phyloP scores from a whole-genome alignment of 2,329 filamentous ascomycete genomes.

The Cladophialophora exuberans region DNA sequence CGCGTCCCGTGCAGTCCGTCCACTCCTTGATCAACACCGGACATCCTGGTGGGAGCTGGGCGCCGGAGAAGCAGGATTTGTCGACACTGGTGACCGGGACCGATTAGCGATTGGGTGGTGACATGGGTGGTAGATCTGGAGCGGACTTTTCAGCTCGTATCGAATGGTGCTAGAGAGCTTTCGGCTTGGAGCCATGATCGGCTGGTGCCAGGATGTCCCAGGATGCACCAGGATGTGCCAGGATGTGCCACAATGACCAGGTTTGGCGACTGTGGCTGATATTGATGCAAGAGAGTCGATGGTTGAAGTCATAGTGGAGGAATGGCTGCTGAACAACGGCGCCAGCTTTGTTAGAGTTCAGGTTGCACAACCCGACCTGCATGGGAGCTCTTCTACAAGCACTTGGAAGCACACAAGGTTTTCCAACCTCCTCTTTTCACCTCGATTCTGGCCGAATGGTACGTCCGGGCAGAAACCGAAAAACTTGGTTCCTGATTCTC shows the following conservation, averaged over 20 bases:
- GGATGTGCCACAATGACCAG: background rate
- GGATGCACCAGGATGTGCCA: too few species aligned
- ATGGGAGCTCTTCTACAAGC: background rate
- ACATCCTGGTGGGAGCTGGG: background rate
- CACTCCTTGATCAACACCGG: background rate
- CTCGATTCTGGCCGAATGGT: background rate
- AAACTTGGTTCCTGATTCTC: slow-evolving; percentile 14
- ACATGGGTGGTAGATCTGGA: slow-evolving; percentile 1
- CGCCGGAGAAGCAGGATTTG: slow-evolving; percentile 20
- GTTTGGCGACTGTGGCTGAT: slow-evolving; percentile 9
- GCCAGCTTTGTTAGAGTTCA: background rate
- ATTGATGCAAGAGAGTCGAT: background rate
- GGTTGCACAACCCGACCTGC: background rate
- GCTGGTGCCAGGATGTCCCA: background rate
- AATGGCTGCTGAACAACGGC: background rate
- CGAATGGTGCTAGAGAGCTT: slow-evolving; percentile 10
- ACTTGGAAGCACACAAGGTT: background rate
- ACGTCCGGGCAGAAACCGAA: background rate
- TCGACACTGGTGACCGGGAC: background rate
- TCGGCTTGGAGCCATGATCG: slow-evolving; percentile 7
- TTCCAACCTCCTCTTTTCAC: background rate
- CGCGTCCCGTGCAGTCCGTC: background rate
- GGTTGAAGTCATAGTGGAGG: background rate
- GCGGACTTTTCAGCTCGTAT: slow-evolving; percentile 18
- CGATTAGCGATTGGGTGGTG: slow-evolving; percentile 13